Percentiles rank a stretch among this genome's conserved stretches.
phyloP scores from a whole-genome alignment of 1,284 basidiomycete genomes.

The Pseudozyma flocculosa region DNA sequence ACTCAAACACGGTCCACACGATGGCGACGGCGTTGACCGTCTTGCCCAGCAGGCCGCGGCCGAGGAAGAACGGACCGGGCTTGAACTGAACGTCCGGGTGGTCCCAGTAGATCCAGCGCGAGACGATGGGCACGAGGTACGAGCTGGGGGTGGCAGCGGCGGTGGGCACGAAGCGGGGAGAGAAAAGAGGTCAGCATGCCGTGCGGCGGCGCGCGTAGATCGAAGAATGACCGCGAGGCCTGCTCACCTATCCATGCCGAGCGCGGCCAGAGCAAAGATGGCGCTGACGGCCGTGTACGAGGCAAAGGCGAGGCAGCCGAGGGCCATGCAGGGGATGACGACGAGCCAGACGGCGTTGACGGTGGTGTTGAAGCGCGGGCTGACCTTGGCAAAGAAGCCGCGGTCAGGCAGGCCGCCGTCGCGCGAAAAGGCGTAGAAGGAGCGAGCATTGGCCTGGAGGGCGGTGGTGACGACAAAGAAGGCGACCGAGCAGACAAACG shows the following conservation, averaged over 20 bases:
- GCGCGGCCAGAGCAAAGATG: slow-evolving; percentile 64
- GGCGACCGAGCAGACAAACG: slow-evolving; percentile 54
- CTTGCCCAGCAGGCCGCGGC: slow-evolving; percentile 69
- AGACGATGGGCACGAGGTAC: slow-evolving; percentile 58
- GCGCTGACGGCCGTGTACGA: slow-evolving; percentile 49
- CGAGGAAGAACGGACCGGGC: slow-evolving; percentile 86
- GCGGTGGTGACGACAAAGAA: slow-evolving; percentile 62
- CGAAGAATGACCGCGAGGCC: too few species aligned
- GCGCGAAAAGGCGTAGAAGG: slow-evolving; percentile 85
- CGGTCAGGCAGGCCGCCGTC: slow-evolving; percentile 79
- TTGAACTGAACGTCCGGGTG: slow-evolving; percentile 80
- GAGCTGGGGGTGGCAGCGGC: slow-evolving; percentile 60
- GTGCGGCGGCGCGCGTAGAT: too few species aligned
- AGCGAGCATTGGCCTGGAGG: slow-evolving; percentile 81
- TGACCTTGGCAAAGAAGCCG: slow-evolving; percentile 74
- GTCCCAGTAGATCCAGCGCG: slow-evolving; percentile 69
- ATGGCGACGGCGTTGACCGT: slow-evolving; percentile 70
- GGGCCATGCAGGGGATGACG: slow-evolving; percentile 61
- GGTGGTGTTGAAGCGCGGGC: slow-evolving; percentile 67
- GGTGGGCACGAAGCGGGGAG: too few species aligned
- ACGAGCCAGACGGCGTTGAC: slow-evolving; percentile 79
- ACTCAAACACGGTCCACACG: slow-evolving; percentile 60
- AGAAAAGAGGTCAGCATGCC: too few species aligned
- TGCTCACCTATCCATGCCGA: slow-evolving; percentile 71
- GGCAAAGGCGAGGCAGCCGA: slow-evolving; percentile 49